Conservation (phyloP, 1,284 basidiomycete genomes). For the Ustilago hordei region DNA sequence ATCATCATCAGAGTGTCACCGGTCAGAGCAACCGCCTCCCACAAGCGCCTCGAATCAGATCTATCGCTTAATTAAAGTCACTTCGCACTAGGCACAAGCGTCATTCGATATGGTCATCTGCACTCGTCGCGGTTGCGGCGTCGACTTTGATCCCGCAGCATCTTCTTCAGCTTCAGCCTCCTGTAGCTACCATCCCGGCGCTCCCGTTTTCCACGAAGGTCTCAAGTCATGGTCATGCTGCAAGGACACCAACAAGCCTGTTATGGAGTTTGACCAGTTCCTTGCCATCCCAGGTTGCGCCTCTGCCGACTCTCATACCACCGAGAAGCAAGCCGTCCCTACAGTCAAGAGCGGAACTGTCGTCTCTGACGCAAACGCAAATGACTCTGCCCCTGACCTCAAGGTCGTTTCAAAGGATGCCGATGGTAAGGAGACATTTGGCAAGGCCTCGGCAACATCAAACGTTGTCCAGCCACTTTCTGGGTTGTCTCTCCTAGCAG, state of each 20-base stretch:
- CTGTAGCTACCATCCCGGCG: constrained; percentile 66
- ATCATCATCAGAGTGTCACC: constrained; percentile 5
- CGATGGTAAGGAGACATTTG: constrained; percentile 50
- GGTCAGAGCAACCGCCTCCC: not conserved
- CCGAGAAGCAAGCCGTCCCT: constrained; percentile 53
- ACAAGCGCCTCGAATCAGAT: too few species aligned
- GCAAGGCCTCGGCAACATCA: constrained; percentile 6
- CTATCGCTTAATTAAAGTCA: too few species aligned
- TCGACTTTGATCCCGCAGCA: constrained; percentile 47
- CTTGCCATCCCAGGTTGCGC: constrained; percentile 62
- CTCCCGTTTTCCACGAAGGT: constrained; percentile 68
- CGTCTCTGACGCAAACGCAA: constrained; percentile 21
- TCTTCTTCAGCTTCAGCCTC: constrained; percentile 15
- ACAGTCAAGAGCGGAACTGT: constrained; percentile 44
- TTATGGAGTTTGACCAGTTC: constrained; percentile 69
- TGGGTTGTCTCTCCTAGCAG: constrained; percentile 42
- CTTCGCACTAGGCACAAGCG: not conserved
- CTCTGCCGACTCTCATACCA: constrained; percentile 49
- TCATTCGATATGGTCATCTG: constrained; percentile 60
- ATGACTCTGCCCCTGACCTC: constrained; percentile 12
- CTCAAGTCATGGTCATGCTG: constrained; percentile 69
- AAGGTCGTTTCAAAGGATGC: constrained; percentile 21
- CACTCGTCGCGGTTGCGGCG: constrained; percentile 65
- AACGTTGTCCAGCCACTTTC: constrained; percentile 40
- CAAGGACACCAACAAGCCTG: constrained; percentile 67